Conservation (phyloP, 306 rosid genomes). For the Cucurbita maxima region DNA sequence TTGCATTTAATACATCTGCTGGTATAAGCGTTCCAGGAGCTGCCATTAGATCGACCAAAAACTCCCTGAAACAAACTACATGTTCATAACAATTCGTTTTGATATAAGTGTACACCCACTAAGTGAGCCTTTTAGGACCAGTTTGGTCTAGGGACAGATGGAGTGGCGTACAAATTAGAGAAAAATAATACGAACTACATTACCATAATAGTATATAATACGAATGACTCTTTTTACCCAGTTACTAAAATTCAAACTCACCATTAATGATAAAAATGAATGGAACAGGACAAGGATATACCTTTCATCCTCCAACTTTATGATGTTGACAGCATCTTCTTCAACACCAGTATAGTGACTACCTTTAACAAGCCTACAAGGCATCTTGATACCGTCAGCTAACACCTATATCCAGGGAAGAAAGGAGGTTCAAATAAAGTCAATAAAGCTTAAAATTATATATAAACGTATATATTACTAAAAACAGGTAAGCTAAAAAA, state of each 20-base stretch:
- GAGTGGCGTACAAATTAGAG: too few relatives aligned
- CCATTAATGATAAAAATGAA: neutral
- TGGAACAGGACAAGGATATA: slow-evolving; percentile 14
- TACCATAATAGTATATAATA: neutral
- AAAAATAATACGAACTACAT: neutral
- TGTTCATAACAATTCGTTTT: neutral
- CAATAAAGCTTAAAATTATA: neutral
- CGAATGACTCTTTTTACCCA: neutral
- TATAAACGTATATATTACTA: neutral
- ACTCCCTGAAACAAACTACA: slow-evolving; percentile 61
- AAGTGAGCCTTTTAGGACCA: neutral
- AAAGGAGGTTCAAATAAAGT: slow-evolving; percentile 1
- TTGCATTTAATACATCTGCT: slow-evolving; percentile 53
- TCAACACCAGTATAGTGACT: slow-evolving; percentile 96
- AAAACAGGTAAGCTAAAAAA: neutral
- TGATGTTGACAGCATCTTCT: slow-evolving; percentile 84
- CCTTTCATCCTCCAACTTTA: slow-evolving; percentile 97
- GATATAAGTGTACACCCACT: neutral
- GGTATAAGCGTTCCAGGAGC: slow-evolving; percentile 96
- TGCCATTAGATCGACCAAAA: slow-evolving; percentile 97
- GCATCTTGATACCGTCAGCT: slow-evolving; percentile 88
- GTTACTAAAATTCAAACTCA: neutral
- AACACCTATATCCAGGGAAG: slow-evolving; percentile 55
- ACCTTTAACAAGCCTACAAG: slow-evolving; percentile 94
- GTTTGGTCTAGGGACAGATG: neutral